Conservation (phyloP, 1,139 yeast species). For the Yamadazyma sp. region DNA sequence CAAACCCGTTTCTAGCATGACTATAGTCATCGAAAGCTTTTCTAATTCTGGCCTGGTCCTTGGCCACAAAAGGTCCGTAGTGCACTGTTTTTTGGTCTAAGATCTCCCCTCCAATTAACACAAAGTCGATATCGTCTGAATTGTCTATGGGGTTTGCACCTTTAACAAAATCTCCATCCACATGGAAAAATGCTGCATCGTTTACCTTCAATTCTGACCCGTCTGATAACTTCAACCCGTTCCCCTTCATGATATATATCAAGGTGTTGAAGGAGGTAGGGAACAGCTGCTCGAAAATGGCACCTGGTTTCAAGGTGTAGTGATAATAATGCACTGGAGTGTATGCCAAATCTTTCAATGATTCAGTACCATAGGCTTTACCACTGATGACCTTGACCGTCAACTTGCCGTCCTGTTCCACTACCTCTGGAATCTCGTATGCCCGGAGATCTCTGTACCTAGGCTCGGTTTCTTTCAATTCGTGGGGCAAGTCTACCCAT, state of each 20-base stretch:
- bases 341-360: constrained; percentile 74
- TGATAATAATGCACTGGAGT: constrained; percentile 83
- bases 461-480: constrained; percentile 68
- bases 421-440: constrained; percentile 66
- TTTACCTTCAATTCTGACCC: constrained; percentile 40
- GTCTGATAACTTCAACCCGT: constrained; percentile 47
- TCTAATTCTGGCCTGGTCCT: constrained; percentile 58
- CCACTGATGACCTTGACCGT: constrained; percentile 78
- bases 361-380: constrained; percentile 68
- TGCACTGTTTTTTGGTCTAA: constrained; percentile 79
- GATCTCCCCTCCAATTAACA: constrained; percentile 74
- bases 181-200: constrained; percentile 62
- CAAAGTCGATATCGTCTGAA: constrained; percentile 49
- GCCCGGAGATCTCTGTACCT: constrained; percentile 77
- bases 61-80: constrained; percentile 88
- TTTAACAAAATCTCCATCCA: constrained; percentile 58
- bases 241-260: constrained; percentile 68
- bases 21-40: constrained; percentile 74
- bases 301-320: constrained; percentile 66
- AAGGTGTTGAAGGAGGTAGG: constrained; percentile 70
- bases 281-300: constrained; percentile 59
- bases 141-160: constrained; percentile 47
- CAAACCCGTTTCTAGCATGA: constrained; percentile 70
- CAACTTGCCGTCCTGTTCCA: constrained; percentile 65
- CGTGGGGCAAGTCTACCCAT: constrained; percentile 87